Evolutionary conservation across 2,329 filamentous ascomycete genomes (phyloP), one percentile per base, ranked within the genome.

Genomic region (Aspergillus piperis): DNA sequence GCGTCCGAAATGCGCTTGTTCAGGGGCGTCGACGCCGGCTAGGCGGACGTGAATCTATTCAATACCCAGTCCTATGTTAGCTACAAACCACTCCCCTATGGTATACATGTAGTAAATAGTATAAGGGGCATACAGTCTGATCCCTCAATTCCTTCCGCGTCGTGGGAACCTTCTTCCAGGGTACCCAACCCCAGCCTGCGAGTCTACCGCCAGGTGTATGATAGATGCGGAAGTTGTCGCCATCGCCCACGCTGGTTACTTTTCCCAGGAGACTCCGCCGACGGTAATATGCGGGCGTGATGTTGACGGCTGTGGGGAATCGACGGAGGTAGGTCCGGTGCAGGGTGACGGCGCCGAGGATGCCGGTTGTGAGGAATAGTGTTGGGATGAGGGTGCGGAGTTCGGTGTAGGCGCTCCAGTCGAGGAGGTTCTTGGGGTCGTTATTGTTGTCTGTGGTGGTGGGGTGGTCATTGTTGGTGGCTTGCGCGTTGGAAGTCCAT

Each of bases 191-290:
- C 95, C 95, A 99, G 56, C 95, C 95, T 10, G 89, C 84, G 54
- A 93, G 76, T 66, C 88, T 84, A 10, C 95, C 95, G n/a, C 94
- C 94, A 0, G 95, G 95, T 0, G 92, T 98, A 75, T 99, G 95
- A 74, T 90, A 99, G 51, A 99, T 76, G 68, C 95, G 90, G 75
- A 99, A 97, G 73, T 94, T 94, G 77, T 99, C 95, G 3, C 92
- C 96, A 82, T 99, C 95, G 44, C 96, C 95, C 23, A 99, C 95
- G 68, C 90, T 92, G 11, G 94, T 97, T 44, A 98, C 95, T 63
- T 85, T 85, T 13, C 95, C 95, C 68, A 94, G 90, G 44, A 99
- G 73, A 67, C 86, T 93, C 68, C 90, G 84, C 62, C 82, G 87
- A 49, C 90, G 86, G 73, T 94, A 94, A 72, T 88, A 89, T 10